A percentile compares a stretch with the other conserved stretches of the same genome.
phyloP scores from a whole-genome alignment of 1,284 basidiomycete genomes.

The Coniferiporia sulphurascens region DNA sequence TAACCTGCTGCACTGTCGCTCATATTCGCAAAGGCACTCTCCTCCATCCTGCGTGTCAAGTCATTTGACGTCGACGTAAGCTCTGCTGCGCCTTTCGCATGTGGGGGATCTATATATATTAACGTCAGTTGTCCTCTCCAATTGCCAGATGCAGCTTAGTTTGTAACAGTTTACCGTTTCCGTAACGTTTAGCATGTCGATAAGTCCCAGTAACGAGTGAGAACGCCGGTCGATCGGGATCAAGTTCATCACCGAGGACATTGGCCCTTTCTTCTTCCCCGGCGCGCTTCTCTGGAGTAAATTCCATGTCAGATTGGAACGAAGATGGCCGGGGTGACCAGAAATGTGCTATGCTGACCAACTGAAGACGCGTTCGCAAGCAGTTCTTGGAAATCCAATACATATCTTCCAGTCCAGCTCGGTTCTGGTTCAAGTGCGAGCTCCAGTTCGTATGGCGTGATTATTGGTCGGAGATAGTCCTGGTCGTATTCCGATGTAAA shows the following conservation, averaged over 20 bases:
- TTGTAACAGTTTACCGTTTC: constrained; percentile 21
- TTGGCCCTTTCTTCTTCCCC: constrained; percentile 15
- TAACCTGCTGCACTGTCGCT: constrained; percentile 59
- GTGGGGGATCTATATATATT: background rate
- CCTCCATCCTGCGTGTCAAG: constrained; percentile 60
- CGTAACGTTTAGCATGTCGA: constrained; percentile 70
- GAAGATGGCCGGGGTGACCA: background rate
- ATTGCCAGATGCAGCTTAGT: background rate
- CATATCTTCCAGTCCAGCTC: constrained; percentile 78
- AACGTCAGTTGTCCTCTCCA: background rate
- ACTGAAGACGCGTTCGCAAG: constrained; percentile 37
- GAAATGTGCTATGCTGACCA: background rate
- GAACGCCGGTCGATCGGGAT: constrained; percentile 72
- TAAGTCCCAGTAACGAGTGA: constrained; percentile 88
- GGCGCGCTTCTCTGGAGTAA: constrained; percentile 16
- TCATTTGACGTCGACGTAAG: background rate
- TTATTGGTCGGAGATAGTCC: constrained; percentile 88
- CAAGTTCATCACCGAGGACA: constrained; percentile 32
- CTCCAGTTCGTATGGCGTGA: constrained; percentile 92
- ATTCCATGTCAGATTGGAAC: no score
- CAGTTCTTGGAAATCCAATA: constrained; percentile 75
- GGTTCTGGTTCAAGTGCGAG: constrained; percentile 69
- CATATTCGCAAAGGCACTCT: constrained; percentile 51
- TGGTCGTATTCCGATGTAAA: constrained; percentile 26
- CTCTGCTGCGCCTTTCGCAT: background rate